Evolutionary conservation across 2,329 filamentous ascomycete species (phyloP), one percentile per base, ranked within the genome.

Genomic region (Colletotrichum tofieldiae): DNA sequence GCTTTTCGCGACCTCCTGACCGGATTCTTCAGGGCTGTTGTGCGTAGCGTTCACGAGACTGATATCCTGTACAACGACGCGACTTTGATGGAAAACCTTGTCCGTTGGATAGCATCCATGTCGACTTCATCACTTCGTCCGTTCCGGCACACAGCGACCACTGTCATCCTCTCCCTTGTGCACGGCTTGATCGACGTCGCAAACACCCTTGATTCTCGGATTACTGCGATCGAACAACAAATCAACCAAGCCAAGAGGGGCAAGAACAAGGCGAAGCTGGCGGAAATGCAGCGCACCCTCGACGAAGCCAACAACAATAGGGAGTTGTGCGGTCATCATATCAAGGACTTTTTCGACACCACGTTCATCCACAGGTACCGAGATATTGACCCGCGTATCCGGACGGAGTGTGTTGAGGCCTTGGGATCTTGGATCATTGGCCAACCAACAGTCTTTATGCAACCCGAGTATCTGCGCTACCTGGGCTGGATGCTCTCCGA

Each of bases 401-500:
- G 96, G 65, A 91, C 93, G 0, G 96, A 98, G 78, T 98, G 96
- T 79, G 92, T 97, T 32, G 91, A 93, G 74, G 94, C 94, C 18
- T 87, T 99, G 11, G 95, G 95, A 37, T 89, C 91, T 51, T 99
- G 96, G 96, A 97, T 98, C 76, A 89, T 92, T 79, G 90, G 90
- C 14, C 90, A 98, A 63, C 94, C 95, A 2, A 94, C 94, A 58
- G 89, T 94, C 56, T 99, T 98, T 83, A 94, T 98, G 81, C 94
- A 98, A 75, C 94, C 94, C 1, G 89, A 93, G 76, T 98, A 98
- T 82, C 86, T 99, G 62, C 92, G 96, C 73, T 99, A 99, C 78
- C 87, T 99, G 7, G 96, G 96, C 64, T 99, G 96, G 96, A 92
- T 98, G 78, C 87, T 99, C 39, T 98, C 95, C 5, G 96, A 99